Evolutionary conservation across 805 yeast species (phyloP).

Genomic region (Candida suzukii): DNA sequence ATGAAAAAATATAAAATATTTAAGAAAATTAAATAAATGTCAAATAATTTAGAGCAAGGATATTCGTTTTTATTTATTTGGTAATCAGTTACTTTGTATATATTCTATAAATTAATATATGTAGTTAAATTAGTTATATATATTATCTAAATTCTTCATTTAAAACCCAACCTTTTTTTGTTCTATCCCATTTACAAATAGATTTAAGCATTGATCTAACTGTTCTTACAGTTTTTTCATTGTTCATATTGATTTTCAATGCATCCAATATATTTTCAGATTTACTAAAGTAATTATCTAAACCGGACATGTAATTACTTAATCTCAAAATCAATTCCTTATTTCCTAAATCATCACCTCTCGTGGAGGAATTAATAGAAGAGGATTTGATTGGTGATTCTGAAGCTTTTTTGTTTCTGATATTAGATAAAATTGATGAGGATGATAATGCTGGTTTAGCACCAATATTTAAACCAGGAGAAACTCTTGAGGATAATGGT

Average conservation of each 20-base stretch:
- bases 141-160: slow-evolving; percentile 43
- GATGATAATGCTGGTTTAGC: slow-evolving; percentile 29
- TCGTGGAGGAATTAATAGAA: background rate
- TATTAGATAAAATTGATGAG: slow-evolving; percentile 38
- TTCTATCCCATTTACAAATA: slow-evolving; percentile 62
- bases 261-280: slow-evolving; percentile 22
- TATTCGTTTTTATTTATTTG: no score
- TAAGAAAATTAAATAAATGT: no score
- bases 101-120: no score
- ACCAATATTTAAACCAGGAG: background rate
- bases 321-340: slow-evolving; percentile 12
- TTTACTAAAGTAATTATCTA: slow-evolving; percentile 23
- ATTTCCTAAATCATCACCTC: slow-evolving; percentile 4
- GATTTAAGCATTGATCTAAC: slow-evolving; percentile 63
- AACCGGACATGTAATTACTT: slow-evolving; percentile 20
- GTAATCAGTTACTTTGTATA: no score
- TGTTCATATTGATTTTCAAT: slow-evolving; percentile 27
- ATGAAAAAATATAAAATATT: no score
- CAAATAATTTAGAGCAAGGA: no score
- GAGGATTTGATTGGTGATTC: background rate
- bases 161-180: slow-evolving; percentile 55
- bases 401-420: slow-evolving; percentile 30
- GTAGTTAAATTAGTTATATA: no score
- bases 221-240: slow-evolving; percentile 49
- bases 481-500: background rate